Percentiles rank a stretch among this genome's conserved stretches.
Evolutionary conservation across 192 early-diverging fungal genomes (phyloP).

Genomic region (Coemansia sp.): DNA sequence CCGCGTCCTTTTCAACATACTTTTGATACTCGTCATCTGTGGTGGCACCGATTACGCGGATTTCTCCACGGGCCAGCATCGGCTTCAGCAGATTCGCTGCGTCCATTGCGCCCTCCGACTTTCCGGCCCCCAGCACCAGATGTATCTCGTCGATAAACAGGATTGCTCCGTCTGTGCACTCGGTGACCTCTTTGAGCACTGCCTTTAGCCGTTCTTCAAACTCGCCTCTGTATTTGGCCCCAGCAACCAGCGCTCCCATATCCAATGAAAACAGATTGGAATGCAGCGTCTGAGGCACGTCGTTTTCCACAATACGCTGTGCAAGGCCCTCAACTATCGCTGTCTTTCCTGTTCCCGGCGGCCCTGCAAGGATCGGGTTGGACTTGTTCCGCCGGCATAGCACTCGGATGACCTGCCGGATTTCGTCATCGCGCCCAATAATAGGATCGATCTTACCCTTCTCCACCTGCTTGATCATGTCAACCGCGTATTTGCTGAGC

Average conservation of each 20-base stretch:
- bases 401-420: constrained; percentile 92
- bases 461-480: constrained; percentile 80
- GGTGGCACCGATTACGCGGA: constrained; percentile 95
- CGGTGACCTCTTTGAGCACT: constrained; percentile 92
- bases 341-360: constrained; percentile 76
- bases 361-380: constrained; percentile 87
- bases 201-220: constrained; percentile 98
- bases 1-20: constrained; percentile 85
- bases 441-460: constrained; percentile 94
- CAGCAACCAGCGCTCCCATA: constrained; percentile 93
- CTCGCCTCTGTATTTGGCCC: constrained; percentile 96
- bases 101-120: constrained; percentile 90
- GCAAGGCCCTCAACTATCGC: constrained; percentile 93
- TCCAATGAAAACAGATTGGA: constrained; percentile 87
- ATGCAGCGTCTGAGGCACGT: constrained; percentile 88
- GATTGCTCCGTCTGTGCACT: constrained; percentile 85
- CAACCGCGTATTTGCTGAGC: constrained; percentile 91
- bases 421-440: constrained; percentile 96
- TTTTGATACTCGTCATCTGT: constrained; percentile 95
- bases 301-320: constrained; percentile 88
- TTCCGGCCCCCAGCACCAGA: constrained; percentile 91
- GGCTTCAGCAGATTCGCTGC: constrained; percentile 97
- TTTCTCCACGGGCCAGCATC: constrained; percentile 96
- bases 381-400: constrained; percentile 87
- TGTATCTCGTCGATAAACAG: constrained; percentile 99